Percentiles rank a stretch among this genome's conserved stretches.
phyloP scores from a whole-genome alignment of 1,284 basidiomycete genomes.

The Uromyces viciae-fabae region DNA sequence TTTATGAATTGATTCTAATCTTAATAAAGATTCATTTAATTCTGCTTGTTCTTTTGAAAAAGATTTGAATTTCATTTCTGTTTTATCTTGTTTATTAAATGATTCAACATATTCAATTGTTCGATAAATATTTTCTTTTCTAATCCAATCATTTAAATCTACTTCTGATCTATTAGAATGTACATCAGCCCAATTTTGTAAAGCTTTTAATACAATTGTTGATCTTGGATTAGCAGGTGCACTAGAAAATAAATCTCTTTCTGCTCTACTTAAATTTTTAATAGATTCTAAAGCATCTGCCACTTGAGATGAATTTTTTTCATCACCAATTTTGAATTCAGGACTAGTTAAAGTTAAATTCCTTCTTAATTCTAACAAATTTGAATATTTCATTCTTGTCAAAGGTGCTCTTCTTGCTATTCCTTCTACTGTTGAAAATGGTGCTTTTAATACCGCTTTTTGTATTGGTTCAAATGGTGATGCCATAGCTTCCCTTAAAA shows the following conservation, averaged over 20 bases:
- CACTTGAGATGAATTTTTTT: constrained; percentile 55
- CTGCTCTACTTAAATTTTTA: constrained; percentile 50
- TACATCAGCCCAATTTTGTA: constrained; percentile 20
- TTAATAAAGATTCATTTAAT: constrained; percentile 54
- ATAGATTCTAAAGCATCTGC: constrained; percentile 57
- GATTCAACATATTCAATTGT: constrained; percentile 52
- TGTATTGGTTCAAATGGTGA: constrained; percentile 58
- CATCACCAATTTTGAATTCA: constrained; percentile 57
- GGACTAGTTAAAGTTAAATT: constrained; percentile 54
- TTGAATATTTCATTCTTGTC: constrained; percentile 52
- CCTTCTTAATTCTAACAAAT: constrained; percentile 49
- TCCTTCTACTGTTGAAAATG: constrained; percentile 52
- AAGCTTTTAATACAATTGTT: constrained; percentile 9
- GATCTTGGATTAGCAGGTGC: constrained; percentile 33
- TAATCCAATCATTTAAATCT: constrained; percentile 39
- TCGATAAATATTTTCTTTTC: constrained; percentile 46
- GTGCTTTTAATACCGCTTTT: constrained; percentile 57
- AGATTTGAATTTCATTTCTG: not conserved
- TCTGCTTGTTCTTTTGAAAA: constrained; percentile 30
- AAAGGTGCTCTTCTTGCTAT: constrained; percentile 54
- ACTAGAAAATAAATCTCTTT: constrained; percentile 56
- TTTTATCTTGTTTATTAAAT: constrained; percentile 9
- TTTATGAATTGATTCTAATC: constrained; percentile 78
- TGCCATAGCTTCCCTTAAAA: constrained; percentile 60
- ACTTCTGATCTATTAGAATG: constrained; percentile 29